Conservation (phyloP, 805 yeast species). For the Hanseniaspora lindneri region DNA sequence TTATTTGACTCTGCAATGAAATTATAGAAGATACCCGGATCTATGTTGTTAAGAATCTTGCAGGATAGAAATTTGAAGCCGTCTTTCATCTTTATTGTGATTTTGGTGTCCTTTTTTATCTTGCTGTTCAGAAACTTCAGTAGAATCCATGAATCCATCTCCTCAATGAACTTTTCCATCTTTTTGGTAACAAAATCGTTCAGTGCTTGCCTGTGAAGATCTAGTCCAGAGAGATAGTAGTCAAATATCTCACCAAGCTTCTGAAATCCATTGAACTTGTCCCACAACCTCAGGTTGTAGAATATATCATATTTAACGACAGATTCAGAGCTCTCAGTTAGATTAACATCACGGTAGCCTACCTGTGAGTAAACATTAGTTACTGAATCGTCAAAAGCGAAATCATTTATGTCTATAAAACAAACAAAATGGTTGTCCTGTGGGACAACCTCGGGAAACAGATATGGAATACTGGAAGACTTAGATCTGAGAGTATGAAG, state of each 20-base stretch:
- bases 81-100: constrained; percentile 9
- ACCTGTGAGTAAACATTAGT: constrained; percentile 7
- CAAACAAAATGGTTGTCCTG: constrained; percentile 13
- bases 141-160: constrained; percentile 14
- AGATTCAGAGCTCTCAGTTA: not conserved
- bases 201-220: not conserved
- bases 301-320: not conserved
- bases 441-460: constrained; percentile 11
- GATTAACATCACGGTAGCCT: not conserved
- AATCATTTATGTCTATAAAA: constrained; percentile 6
- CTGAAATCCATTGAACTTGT: constrained; percentile 4
- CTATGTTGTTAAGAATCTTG: not conserved
- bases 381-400: constrained; percentile 4
- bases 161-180: constrained; percentile 1
- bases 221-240: not conserved
- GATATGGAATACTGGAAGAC: constrained; percentile 11
- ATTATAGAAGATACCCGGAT: not conserved
- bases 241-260: not conserved
- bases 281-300: constrained; percentile 10
- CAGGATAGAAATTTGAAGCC: constrained; percentile 7
- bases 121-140: constrained; percentile 7
- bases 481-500: constrained; percentile 4
- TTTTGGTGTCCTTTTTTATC: not conserved
- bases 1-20: not conserved
- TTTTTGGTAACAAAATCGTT: constrained; percentile 9